phyloP scores from a whole-genome alignment of 805 yeast genomes.

The Candida vaughaniae region DNA sequence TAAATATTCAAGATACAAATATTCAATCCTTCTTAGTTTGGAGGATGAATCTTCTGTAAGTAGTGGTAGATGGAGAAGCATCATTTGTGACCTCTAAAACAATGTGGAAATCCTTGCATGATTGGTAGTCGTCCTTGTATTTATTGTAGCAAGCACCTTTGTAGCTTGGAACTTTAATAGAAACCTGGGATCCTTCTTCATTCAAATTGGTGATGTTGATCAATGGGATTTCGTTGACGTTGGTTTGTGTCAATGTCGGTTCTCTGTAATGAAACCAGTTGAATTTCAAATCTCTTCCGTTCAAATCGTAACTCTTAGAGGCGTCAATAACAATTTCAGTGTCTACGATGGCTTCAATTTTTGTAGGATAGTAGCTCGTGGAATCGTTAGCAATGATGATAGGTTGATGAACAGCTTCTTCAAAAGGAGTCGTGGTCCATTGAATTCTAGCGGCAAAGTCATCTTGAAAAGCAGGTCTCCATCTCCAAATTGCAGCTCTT shows the following conservation, averaged over 20 bases:
- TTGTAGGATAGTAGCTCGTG: constrained; percentile 16
- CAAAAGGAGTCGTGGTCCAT: constrained; percentile 28
- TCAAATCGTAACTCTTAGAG: constrained; percentile 22
- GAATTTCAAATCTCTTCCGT: constrained; percentile 13
- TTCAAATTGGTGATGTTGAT: constrained; percentile 1
- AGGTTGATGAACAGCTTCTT: constrained; percentile 23
- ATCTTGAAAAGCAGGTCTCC: constrained; percentile 28
- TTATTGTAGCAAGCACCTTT: constrained; percentile 1
- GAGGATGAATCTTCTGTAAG: constrained; percentile 3
- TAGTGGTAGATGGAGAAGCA: neutral
- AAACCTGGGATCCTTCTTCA: constrained; percentile 1
- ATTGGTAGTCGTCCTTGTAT: neutral
- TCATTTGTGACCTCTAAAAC: constrained; percentile 1
- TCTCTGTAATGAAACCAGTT: constrained; percentile 28
- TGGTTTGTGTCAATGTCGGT: constrained; percentile 19
- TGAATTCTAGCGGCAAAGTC: constrained; percentile 31
- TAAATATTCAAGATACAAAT: too few species aligned
- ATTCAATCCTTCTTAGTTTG: neutral
- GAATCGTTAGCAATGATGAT: constrained; percentile 21
- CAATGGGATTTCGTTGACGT: neutral
- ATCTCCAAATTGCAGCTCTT: constrained; percentile 32
- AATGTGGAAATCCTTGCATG: constrained; percentile 2
- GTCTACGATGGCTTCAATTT: constrained; percentile 13
- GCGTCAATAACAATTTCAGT: constrained; percentile 19
- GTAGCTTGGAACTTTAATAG: neutral